phyloP scores from a whole-genome alignment of 768 basidiomycete genomes.

The Ramaria rubella region DNA sequence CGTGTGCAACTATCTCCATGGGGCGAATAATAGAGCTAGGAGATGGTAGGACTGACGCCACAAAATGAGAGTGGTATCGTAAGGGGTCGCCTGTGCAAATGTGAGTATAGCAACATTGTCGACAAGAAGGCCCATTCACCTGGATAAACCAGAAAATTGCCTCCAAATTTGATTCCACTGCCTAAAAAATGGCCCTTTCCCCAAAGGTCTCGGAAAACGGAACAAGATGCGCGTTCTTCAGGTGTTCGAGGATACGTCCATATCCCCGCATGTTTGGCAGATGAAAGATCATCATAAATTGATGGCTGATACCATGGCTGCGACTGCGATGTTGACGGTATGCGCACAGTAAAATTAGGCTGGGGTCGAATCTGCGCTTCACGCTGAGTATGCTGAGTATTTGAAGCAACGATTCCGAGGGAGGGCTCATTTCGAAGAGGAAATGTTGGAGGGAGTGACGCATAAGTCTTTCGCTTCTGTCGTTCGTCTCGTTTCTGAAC shows the following conservation, averaged over 20 bases:
- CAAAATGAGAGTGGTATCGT: constrained; percentile 95
- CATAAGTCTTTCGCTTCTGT: constrained; percentile 36
- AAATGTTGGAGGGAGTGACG: constrained; percentile 16
- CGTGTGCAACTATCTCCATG: constrained; percentile 94
- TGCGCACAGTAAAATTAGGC: constrained; percentile 46
- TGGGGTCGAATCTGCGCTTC: constrained; percentile 13
- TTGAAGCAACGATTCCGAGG: constrained; percentile 11
- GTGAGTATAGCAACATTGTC: not conserved
- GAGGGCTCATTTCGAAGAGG: not conserved
- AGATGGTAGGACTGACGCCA: constrained; percentile 71
- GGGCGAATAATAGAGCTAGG: constrained; percentile 57
- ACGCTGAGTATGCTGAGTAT: not conserved
- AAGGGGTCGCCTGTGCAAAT: constrained; percentile 71
- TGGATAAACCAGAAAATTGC: constrained; percentile 94
- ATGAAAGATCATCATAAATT: constrained; percentile 48
- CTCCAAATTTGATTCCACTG: constrained; percentile 88
- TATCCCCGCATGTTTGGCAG: constrained; percentile 59
- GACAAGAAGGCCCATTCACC: constrained; percentile 42
- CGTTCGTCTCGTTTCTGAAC: constrained; percentile 66
- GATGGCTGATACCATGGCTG: constrained; percentile 63
- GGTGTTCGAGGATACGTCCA: constrained; percentile 70
- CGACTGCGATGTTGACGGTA: constrained; percentile 56
- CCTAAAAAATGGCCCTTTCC: constrained; percentile 84
- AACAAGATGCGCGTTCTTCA: constrained; percentile 67
- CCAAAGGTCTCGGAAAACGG: constrained; percentile 76